phyloP scores from a whole-genome alignment of 2,329 filamentous ascomycete genomes.

The Apiospora pterosperma region DNA sequence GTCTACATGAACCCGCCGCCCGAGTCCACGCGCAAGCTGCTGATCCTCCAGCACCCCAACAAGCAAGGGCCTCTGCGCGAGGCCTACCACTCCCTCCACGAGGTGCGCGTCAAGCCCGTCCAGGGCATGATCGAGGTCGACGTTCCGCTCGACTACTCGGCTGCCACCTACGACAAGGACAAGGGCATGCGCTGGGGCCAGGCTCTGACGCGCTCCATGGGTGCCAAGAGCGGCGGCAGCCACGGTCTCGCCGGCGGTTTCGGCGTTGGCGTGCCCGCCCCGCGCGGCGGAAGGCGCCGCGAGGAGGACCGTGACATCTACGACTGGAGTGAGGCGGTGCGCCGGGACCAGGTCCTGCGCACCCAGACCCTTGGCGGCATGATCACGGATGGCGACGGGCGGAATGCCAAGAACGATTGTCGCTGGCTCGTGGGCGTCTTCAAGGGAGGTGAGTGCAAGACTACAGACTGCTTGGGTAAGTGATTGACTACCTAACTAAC shows the following conservation, averaged over 20 bases:
- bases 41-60: constrained; percentile 88
- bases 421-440: constrained; percentile 91
- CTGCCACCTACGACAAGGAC: constrained; percentile 72
- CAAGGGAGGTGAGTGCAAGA: constrained; percentile 60
- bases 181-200: constrained; percentile 84
- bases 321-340: constrained; percentile 65
- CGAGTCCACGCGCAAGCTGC: constrained; percentile 59
- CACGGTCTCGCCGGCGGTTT: constrained; percentile 73
- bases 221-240: constrained; percentile 59
- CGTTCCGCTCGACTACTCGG: constrained; percentile 70
- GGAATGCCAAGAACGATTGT: constrained; percentile 59
- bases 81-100: constrained; percentile 63
- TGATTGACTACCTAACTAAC: constrained; percentile 13
- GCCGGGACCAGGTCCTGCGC: constrained; percentile 68
- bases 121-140: constrained; percentile 89
- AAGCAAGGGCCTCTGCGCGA: constrained; percentile 49
- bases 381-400: constrained; percentile 49
- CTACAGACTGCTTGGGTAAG: neutral
- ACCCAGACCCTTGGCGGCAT: constrained; percentile 86
- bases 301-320: constrained; percentile 39
- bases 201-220: constrained; percentile 60
- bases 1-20: constrained; percentile 79
- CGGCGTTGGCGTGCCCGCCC: constrained; percentile 51
- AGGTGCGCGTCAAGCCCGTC: constrained; percentile 77
- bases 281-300: constrained; percentile 29